Evolutionary conservation across 176 grass and related monocot genomes (phyloP).

Genomic region (Oryza australiensis): DNA sequence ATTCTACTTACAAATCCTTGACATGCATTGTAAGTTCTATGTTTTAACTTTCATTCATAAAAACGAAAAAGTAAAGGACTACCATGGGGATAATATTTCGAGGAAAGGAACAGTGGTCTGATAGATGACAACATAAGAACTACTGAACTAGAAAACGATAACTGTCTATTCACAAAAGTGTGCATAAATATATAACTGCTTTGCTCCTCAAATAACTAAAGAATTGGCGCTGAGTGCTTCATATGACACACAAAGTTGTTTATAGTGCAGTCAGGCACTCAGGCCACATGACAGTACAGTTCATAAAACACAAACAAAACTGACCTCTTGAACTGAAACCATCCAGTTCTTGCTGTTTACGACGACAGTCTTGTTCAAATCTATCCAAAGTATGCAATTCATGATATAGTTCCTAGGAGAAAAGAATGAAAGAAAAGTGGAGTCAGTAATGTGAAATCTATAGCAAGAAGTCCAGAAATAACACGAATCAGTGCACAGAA

Average conservation of each 20-base stretch:
- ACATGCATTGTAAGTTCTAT: conserved; percentile 22
- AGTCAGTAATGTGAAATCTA: conserved; percentile 20
- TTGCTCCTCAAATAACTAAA: neutral
- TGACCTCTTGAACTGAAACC: conserved; percentile 68
- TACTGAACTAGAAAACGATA: conserved; percentile 8
- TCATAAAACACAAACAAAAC: conserved; percentile 33
- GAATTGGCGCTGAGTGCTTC: neutral
- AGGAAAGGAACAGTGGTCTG: neutral
- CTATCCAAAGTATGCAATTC: conserved; percentile 96
- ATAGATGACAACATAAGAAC: conserved; percentile 9
- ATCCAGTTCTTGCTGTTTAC: conserved; percentile 79
- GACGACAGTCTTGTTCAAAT: conserved; percentile 74
- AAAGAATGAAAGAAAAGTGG: conserved; percentile 16
- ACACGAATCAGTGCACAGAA: conserved; percentile 11
- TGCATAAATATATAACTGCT: neutral
- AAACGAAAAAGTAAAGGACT: neutral
- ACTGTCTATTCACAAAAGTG: conserved; percentile 2
- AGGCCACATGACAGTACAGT: conserved; percentile 11
- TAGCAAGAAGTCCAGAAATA: conserved; percentile 22
- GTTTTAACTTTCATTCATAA: conserved; percentile 18
- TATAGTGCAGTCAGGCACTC: conserved; percentile 1
- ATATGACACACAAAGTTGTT: conserved; percentile 10
- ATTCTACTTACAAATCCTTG: neutral
- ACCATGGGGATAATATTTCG: neutral
- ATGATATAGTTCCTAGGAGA: conserved; percentile 88